A percentile compares a stretch with the other conserved stretches of the same genome.
Conservation (phyloP, 352 stramenopile genomes). For the Globisporangium middletonii region DNA sequence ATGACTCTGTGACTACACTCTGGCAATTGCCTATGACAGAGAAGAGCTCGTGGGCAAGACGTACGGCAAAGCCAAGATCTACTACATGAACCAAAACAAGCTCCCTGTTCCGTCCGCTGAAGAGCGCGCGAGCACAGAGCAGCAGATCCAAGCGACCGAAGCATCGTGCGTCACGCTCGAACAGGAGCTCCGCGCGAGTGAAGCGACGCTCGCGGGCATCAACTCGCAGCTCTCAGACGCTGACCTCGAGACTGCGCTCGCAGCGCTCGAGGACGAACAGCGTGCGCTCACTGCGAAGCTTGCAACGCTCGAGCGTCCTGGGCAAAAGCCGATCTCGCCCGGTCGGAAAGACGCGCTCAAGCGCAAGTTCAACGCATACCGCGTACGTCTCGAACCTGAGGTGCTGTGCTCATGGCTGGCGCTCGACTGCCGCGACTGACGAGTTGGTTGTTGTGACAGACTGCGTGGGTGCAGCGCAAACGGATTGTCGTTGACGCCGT, state of each 20-base stretch:
- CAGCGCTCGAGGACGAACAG: constrained; percentile 36
- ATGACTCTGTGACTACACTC: not conserved
- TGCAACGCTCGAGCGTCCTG: constrained; percentile 33
- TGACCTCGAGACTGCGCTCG: constrained; percentile 46
- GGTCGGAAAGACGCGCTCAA: constrained; percentile 58
- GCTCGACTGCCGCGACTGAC: not conserved
- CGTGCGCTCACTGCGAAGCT: constrained; percentile 38
- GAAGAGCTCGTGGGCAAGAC: constrained; percentile 61
- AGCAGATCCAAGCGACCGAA: constrained; percentile 44
- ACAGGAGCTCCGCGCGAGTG: constrained; percentile 49
- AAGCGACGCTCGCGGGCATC: constrained; percentile 36
- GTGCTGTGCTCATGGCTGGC: too few species aligned
- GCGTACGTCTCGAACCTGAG: constrained; percentile 21
- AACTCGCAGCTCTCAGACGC: constrained; percentile 62
- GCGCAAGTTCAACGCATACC: constrained; percentile 56
- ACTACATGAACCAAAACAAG: constrained; percentile 77
- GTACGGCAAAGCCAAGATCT: constrained; percentile 81
- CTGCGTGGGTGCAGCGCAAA: constrained; percentile 66
- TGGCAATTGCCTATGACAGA: constrained; percentile 12
- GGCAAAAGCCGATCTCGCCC: constrained; percentile 39
- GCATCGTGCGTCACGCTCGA: constrained; percentile 40
- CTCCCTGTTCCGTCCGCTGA: constrained; percentile 48
- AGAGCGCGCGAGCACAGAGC: constrained; percentile 33
- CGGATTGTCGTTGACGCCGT: constrained; percentile 73
- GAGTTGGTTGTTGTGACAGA: constrained; percentile 24